phyloP scores from a whole-genome alignment of 352 stramenopile genomes.

The Peronospora farinosa region DNA sequence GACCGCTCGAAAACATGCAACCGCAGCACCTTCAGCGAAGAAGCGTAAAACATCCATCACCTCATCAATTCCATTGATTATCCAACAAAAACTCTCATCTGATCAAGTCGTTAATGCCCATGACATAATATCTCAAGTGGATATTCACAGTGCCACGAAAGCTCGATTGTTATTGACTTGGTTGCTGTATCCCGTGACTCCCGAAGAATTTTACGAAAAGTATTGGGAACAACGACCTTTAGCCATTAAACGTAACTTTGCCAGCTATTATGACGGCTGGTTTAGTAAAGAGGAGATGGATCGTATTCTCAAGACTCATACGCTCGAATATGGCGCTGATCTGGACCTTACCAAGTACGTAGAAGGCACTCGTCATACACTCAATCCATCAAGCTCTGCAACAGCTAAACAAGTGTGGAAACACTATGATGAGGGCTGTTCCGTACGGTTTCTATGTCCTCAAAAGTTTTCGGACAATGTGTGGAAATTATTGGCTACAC shows the following conservation, averaged over 20 bases:
- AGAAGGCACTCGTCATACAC: constrained; percentile 63
- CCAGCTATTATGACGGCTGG: constrained; percentile 74
- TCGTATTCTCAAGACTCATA: constrained; percentile 67
- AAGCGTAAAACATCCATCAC: constrained; percentile 41
- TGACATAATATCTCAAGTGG: constrained; percentile 45
- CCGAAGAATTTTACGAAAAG: constrained; percentile 87
- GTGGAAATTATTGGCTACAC: constrained; percentile 88
- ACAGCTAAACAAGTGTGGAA: constrained; percentile 71
- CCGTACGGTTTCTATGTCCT: constrained; percentile 89
- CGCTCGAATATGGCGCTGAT: constrained; percentile 72
- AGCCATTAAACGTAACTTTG: constrained; percentile 63
- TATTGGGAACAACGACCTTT: constrained; percentile 93
- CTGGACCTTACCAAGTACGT: constrained; percentile 87
- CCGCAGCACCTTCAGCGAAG: constrained; percentile 31
- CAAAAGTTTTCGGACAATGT: constrained; percentile 87
- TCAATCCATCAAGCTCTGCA: constrained; percentile 51
- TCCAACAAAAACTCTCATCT: constrained; percentile 31
- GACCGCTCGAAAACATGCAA: constrained; percentile 16
- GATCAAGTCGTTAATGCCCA: constrained; percentile 58
- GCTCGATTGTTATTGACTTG: constrained; percentile 75
- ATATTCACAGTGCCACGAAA: constrained; percentile 65
- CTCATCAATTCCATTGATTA: constrained; percentile 35
- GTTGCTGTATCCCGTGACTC: constrained; percentile 77
- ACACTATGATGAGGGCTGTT: constrained; percentile 83
- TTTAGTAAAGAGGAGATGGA: constrained; percentile 69